Evolutionary conservation across 176 grass and related monocot species (phyloP).

Genomic region (Zoysia japonica): DNA sequence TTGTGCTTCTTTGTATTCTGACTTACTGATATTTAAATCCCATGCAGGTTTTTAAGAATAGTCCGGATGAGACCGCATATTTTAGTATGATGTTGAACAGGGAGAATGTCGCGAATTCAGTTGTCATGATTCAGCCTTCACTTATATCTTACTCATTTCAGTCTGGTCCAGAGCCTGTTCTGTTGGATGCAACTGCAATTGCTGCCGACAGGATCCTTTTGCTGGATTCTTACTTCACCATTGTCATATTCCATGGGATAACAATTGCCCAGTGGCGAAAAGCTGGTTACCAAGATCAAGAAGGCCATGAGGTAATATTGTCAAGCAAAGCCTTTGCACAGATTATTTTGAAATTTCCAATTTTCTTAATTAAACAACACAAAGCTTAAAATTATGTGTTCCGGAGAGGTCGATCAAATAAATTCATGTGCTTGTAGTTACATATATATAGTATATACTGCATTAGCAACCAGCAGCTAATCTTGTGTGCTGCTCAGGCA

Average conservation of each 20-base stretch:
- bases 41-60: conserved; percentile 78
- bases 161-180: conserved; percentile 60
- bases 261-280: conserved; percentile 88
- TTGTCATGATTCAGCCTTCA: conserved; percentile 91
- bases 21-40: conserved; percentile 40
- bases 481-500: conserved; percentile 48
- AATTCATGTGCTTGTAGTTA: conserved; percentile 5
- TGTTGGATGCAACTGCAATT: conserved; percentile 81
- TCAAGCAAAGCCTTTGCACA: conserved; percentile 9
- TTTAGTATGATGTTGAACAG: conserved; percentile 79
- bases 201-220: conserved; percentile 73
- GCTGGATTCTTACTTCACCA: conserved; percentile 81
- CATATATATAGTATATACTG: conserved; percentile 9
- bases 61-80: conserved; percentile 84
- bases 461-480: not conserved
- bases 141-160: conserved; percentile 83
- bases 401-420: not conserved
- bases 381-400: not conserved
- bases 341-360: not conserved
- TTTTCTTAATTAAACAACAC: not conserved
- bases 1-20: conserved; percentile 13
- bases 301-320: conserved; percentile 76
- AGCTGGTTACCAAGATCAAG: conserved; percentile 91
- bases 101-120: conserved; percentile 64
- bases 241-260: conserved; percentile 74